Evolutionary conservation across 495 filamentous ascomycete genomes (phyloP).

Genomic region (Penicillium subrubescens): DNA sequence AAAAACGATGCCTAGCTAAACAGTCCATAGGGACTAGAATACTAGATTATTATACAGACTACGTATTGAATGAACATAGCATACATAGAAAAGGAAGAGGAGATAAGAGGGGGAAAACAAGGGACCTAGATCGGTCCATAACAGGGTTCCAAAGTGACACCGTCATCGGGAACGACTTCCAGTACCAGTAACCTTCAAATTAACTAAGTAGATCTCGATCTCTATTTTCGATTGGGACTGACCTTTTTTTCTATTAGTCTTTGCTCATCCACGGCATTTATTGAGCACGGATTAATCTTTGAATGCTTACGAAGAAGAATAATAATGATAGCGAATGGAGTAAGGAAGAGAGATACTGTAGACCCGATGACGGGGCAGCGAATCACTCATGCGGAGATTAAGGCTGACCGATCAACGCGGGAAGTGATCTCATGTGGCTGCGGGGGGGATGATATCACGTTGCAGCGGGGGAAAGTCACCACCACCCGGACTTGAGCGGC

Average conservation of each 20-base stretch:
- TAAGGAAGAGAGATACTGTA: background rate
- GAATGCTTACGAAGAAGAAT: background rate
- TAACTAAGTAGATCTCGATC: background rate
- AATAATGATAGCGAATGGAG: background rate
- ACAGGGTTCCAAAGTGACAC: background rate
- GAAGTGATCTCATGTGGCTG: constrained; percentile 27
- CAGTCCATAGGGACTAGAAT: too few species aligned
- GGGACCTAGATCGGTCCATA: background rate
- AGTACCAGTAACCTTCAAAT: background rate
- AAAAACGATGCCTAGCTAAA: too few species aligned
- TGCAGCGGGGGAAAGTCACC: constrained; percentile 9
- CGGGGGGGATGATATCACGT: constrained; percentile 27
- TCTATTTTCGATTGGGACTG: background rate
- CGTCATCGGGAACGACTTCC: background rate
- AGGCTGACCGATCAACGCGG: constrained; percentile 9
- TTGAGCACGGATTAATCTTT: background rate
- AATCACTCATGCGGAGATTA: background rate
- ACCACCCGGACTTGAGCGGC: background rate
- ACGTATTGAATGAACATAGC: background rate
- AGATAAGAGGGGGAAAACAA: background rate
- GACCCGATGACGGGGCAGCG: background rate
- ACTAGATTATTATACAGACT: background rate
- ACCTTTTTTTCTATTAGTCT: background rate
- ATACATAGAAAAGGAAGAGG: background rate
- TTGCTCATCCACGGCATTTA: background rate